Evolutionary conservation across 768 basidiomycete species (phyloP).

Genomic region (Lactifluus hygrophoroides): DNA sequence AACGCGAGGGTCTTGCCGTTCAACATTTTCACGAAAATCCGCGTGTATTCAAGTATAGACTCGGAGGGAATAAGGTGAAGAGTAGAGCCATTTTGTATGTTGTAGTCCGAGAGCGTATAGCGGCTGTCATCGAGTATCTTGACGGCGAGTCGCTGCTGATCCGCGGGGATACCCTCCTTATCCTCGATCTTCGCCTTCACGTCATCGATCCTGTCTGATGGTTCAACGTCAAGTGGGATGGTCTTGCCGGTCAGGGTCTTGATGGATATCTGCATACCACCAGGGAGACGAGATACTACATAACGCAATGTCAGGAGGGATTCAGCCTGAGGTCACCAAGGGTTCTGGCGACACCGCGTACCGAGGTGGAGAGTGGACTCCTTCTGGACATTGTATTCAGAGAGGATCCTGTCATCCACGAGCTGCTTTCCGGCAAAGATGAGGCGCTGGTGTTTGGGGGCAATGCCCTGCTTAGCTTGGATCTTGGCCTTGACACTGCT

Average conservation of each 20-base stretch:
- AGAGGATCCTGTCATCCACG: slow-evolving; percentile 42
- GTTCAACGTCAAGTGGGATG: slow-evolving; percentile 46
- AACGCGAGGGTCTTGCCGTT: slow-evolving; percentile 14
- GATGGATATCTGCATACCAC: slow-evolving; percentile 40
- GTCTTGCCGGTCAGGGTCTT: slow-evolving; percentile 46
- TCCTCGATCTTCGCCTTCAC: slow-evolving; percentile 28
- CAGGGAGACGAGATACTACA: slow-evolving; percentile 33
- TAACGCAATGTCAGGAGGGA: not conserved
- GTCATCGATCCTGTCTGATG: slow-evolving; percentile 27
- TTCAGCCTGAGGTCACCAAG: not conserved
- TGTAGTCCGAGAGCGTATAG: slow-evolving; percentile 26
- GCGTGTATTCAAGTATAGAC: slow-evolving; percentile 16
- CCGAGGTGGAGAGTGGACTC: slow-evolving; percentile 28
- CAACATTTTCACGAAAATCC: slow-evolving; percentile 14
- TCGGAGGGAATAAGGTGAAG: slow-evolving; percentile 21
- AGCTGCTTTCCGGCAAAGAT: slow-evolving; percentile 43
- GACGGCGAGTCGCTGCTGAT: slow-evolving; percentile 27
- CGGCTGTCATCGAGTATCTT: slow-evolving; percentile 29
- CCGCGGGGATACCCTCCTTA: slow-evolving; percentile 27
- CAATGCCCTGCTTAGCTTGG: slow-evolving; percentile 31
- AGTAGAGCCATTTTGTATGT: slow-evolving; percentile 27
- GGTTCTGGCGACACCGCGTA: slow-evolving; percentile 15
- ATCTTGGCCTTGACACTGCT: slow-evolving; percentile 31
- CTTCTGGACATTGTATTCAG: slow-evolving; percentile 30
- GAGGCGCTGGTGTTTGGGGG: no score